These are phyloP conservation scores for Diaporthe sp. DNA, from an alignment of 2,329 filamentous ascomycete species.

Conservation along the genomic window DNA sequence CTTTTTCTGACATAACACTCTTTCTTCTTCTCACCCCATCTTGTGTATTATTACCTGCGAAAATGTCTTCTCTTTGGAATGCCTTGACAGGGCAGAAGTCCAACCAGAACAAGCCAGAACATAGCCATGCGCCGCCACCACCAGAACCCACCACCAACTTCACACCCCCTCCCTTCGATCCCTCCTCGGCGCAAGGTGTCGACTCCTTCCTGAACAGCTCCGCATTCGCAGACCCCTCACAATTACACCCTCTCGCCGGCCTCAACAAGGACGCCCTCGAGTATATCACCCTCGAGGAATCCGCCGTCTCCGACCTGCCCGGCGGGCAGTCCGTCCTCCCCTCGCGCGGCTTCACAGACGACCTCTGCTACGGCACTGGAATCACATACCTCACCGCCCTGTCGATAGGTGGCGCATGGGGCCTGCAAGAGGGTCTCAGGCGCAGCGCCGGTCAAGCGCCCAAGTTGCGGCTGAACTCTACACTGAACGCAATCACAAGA, in stretches of 20 bases:
- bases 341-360: conserved; percentile 96
- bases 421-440: conserved; percentile 87
- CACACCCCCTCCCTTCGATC: conserved; percentile 72
- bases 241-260: conserved; percentile 92
- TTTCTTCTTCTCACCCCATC: conserved; percentile 19
- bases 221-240: conserved; percentile 84
- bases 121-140: conserved; percentile 54
- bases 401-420: conserved; percentile 89
- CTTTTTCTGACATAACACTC: neutral
- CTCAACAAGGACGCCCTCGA: conserved; percentile 93
- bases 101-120: conserved; percentile 49
- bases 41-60: conserved; percentile 36
- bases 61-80: conserved; percentile 70
- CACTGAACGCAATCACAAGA: conserved; percentile 93
- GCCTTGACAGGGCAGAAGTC: conserved; percentile 70
- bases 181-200: conserved; percentile 80
- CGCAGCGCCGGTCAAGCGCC: conserved; percentile 82
- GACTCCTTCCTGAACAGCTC: conserved; percentile 85
- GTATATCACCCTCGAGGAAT: conserved; percentile 94
- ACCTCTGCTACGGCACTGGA: conserved; percentile 97
- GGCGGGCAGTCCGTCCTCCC: conserved; percentile 89
- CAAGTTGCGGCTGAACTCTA: conserved; percentile 91
- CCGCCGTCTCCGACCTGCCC: conserved; percentile 85
- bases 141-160: conserved; percentile 62
- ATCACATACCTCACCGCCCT: conserved; percentile 93